Conservation (phyloP, 371 early-diverging fungal genomes). For the Rhizopus delemar region DNA sequence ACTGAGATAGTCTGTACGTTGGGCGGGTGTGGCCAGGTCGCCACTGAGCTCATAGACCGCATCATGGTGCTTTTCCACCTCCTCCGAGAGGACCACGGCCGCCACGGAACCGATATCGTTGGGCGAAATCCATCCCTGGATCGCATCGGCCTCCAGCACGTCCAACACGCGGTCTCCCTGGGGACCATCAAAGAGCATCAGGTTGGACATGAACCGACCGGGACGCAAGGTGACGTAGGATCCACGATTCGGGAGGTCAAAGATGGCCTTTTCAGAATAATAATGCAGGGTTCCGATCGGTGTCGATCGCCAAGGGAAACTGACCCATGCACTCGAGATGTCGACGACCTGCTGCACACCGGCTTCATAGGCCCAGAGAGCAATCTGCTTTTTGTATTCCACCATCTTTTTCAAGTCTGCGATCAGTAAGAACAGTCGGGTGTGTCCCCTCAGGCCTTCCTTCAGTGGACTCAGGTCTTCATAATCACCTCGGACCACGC, state of each 20-base stretch:
- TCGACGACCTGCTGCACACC: constrained; percentile 40
- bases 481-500: constrained; percentile 34
- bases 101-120: constrained; percentile 32
- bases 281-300: constrained; percentile 21
- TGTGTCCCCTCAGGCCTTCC: constrained; percentile 29
- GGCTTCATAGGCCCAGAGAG: constrained; percentile 27
- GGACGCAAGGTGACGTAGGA: constrained; percentile 37
- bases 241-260: constrained; percentile 26
- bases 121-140: constrained; percentile 21
- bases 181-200: constrained; percentile 1
- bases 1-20: constrained; percentile 14
- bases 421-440: constrained; percentile 31
- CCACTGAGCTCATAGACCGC: constrained; percentile 20
- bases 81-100: constrained; percentile 20
- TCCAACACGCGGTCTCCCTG: constrained; percentile 5
- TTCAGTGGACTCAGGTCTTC: constrained; percentile 20
- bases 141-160: not conserved
- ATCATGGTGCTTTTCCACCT: constrained; percentile 25
- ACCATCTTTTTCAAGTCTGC: constrained; percentile 9
- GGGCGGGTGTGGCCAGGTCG: constrained; percentile 3
- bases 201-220: constrained; percentile 34
- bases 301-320: constrained; percentile 23
- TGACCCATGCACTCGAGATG: constrained; percentile 24
- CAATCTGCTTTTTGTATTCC: constrained; percentile 10
- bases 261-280: constrained; percentile 28